Evolutionary conservation across 2,329 filamentous ascomycete species (phyloP).

Genomic region (Talaromyces sp.): DNA sequence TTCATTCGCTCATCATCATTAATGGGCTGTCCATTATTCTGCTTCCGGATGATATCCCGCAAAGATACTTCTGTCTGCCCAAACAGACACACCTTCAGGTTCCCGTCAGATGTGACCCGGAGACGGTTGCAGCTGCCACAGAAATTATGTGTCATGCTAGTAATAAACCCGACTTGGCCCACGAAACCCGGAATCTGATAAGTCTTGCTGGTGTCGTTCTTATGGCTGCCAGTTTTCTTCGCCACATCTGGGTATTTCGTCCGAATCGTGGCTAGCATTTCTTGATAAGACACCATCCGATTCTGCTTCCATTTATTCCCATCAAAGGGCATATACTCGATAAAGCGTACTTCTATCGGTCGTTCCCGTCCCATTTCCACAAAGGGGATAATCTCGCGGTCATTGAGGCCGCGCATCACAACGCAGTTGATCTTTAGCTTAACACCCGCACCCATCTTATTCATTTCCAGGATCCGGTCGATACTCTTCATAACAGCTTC

Average conservation of each 20-base stretch:
- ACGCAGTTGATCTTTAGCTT: conserved; percentile 97
- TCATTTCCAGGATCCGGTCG: conserved; percentile 79
- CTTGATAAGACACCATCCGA: conserved; percentile 87
- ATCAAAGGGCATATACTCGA: conserved; percentile 99
- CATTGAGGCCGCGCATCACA: conserved; percentile 92
- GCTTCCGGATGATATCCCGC: conserved; percentile 75
- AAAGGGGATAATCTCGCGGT: conserved; percentile 81
- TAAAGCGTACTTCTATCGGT: conserved; percentile 90
- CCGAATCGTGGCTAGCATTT: conserved; percentile 83
- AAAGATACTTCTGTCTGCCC: conserved; percentile 91
- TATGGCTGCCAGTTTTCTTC: conserved; percentile 68
- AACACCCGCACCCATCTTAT: conserved; percentile 65
- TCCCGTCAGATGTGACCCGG: conserved; percentile 90
- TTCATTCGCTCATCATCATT: conserved; percentile 71
- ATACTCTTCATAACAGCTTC: conserved; percentile 89
- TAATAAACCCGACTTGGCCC: conserved; percentile 89
- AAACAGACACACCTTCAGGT: conserved; percentile 94
- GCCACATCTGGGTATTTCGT: conserved; percentile 65
- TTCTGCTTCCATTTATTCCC: conserved; percentile 91
- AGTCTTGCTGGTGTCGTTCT: conserved; percentile 95
- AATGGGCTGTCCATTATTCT: conserved; percentile 73
- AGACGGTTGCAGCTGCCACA: conserved; percentile 92
- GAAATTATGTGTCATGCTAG: conserved; percentile 99
- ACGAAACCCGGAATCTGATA: conserved; percentile 81
- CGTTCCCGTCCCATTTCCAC: conserved; percentile 83